A percentile compares a stretch with the other conserved stretches of the same genome.
Evolutionary conservation across 306 rosid genomes (phyloP).

Genomic region (Trifolium dubium): DNA sequence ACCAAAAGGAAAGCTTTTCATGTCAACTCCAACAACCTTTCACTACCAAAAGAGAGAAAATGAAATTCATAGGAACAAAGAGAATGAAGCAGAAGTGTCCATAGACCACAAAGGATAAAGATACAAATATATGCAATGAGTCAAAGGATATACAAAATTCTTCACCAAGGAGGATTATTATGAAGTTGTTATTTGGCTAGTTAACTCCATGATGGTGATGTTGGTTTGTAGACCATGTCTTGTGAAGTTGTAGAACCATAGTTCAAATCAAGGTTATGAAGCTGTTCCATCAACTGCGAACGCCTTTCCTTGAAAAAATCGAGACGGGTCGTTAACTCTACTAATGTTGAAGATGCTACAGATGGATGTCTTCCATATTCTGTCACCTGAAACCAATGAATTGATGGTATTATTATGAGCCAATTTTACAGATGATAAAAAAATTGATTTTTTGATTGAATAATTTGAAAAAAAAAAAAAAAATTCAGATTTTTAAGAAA

Average conservation of each 20-base stretch:
- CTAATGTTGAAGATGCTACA: conserved; percentile 85
- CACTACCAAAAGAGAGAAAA: conserved; percentile 43
- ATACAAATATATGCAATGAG: conserved; percentile 58
- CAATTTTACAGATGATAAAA: no score
- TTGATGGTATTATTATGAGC: neutral
- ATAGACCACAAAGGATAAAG: conserved; percentile 41
- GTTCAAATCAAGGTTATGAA: conserved; percentile 94
- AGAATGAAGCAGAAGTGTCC: conserved; percentile 42
- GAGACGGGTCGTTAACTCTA: conserved; percentile 91
- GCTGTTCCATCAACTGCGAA: conserved; percentile 97
- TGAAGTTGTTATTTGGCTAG: conserved; percentile 49
- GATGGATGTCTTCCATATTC: conserved; percentile 80
- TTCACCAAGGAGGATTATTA: conserved; percentile 46
- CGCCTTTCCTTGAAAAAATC: conserved; percentile 99
- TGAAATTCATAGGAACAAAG: conserved; percentile 37
- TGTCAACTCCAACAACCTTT: conserved; percentile 54
- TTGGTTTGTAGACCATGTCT: conserved; percentile 77
- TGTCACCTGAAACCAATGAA: conserved; percentile 55
- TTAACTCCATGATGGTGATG: conserved; percentile 90
- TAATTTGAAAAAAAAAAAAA: no score
- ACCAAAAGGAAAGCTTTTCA: conserved; percentile 47
- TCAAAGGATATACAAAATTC: conserved; percentile 71
- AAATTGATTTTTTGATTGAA: no score
- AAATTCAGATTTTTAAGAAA: no score
- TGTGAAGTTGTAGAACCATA: conserved; percentile 78